These are phyloP conservation scores for Articulospora tetracladia DNA, from an alignment of 495 filamentous ascomycete species.

Conservation along the genomic window DNA sequence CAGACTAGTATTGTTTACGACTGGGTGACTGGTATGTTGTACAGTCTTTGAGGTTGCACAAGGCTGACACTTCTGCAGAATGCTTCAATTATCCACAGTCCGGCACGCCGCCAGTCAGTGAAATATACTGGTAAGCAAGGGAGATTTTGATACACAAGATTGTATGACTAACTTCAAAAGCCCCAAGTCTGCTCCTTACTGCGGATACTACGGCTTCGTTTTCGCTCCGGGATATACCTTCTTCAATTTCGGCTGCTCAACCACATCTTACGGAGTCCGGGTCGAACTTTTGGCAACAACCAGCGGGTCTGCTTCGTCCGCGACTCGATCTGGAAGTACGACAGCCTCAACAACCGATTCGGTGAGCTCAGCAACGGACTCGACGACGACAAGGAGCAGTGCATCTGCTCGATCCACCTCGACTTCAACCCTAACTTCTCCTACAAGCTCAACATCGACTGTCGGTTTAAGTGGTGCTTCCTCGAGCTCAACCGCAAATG, in stretches of 20 bases:
- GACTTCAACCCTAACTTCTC: not conserved
- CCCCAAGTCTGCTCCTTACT: constrained; percentile 11
- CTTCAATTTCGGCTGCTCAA: constrained; percentile 21
- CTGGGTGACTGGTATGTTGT: constrained; percentile 18
- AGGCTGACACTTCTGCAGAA: not conserved
- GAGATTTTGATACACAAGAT: not conserved
- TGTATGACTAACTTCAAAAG: constrained; percentile 1
- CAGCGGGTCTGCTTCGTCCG: not conserved
- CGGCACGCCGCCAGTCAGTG: constrained; percentile 1
- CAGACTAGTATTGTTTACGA: constrained; percentile 9
- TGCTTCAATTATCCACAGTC: constrained; percentile 16
- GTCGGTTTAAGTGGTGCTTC: not conserved
- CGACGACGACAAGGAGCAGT: not conserved
- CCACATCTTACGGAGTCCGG: constrained; percentile 8
- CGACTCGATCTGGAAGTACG: not conserved
- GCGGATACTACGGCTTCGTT: constrained; percentile 19
- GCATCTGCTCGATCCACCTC: not conserved
- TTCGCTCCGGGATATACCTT: constrained; percentile 3
- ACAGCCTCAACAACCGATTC: not conserved
- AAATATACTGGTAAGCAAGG: constrained; percentile 13
- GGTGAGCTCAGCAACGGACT: not conserved
- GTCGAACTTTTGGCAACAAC: constrained; percentile 10
- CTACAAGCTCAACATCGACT: not conserved
- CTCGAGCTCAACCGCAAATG: not conserved
- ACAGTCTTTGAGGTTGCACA: not conserved